Evolutionary conservation across 495 filamentous ascomycete genomes (phyloP), one percentile per base, ranked within the genome.

Genomic region (Xylaria telfairii): DNA sequence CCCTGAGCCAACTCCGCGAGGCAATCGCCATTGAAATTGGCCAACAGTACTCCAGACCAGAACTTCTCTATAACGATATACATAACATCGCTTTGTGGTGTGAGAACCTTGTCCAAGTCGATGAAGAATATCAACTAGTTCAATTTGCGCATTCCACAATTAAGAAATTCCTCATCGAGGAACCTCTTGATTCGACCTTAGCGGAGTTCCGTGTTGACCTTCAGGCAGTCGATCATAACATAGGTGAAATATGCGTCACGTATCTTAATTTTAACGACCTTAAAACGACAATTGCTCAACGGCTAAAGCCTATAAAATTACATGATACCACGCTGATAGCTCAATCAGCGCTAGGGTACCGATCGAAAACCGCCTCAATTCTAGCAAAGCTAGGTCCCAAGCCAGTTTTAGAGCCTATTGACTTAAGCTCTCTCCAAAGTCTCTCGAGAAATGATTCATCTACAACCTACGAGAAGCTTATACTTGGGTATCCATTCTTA

Each of bases 201-300:
- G n/a, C 68, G 17, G 41, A 44, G 5, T 80, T 79, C 37, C 67
- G 21, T 28, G 65, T 76, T 32, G 26, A 67, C 10, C 1, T 65
- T 10, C 4, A 39, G 4, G 67, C 72, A 15, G 68, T 65, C 1
- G 67, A 77, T 60, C 47, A 65, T 12, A 21, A 65, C 41, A 64
- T 70, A 46, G 78, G 81, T 26, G 71, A 76, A 13, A 53, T 78
- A 41, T 83, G 81, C 62, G 65, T 81, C 44, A 81, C 79, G 0
- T 83, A 82, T 65, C 75, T 83, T 21, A 71, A 77, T 57, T 81
- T 81, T 65, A 73, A 65, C 57, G 73, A 81, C 68, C 82, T 82
- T 66, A 75, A 77, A 34, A 63, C 66, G 28, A 67, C 74, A 8
- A 1, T 81, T 28, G 57, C 63, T 13, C 73, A 19, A 46, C 69